Evolutionary conservation across 1,284 basidiomycete species (phyloP).

Genomic region (Fomes fomentarius): DNA sequence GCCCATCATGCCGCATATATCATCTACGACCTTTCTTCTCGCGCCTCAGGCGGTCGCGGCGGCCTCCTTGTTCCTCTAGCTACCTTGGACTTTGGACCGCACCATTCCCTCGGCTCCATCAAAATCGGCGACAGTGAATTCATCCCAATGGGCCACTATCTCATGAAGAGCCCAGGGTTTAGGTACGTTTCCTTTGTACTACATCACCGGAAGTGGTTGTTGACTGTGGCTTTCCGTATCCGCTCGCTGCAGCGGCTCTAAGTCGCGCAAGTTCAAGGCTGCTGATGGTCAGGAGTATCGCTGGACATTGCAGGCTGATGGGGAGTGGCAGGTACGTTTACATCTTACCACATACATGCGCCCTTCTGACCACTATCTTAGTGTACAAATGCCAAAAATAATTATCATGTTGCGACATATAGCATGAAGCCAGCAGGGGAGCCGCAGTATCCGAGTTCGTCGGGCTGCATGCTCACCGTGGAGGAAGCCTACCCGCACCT

Average conservation of each 20-base stretch:
- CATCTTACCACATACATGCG: background rate
- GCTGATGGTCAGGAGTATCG: conserved; percentile 61
- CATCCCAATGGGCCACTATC: conserved; percentile 55
- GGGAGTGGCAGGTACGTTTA: conserved; percentile 60
- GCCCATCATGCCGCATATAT: conserved; percentile 49
- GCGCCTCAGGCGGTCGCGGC: conserved; percentile 24
- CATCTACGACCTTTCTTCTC: conserved; percentile 46
- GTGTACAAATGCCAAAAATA: conserved; percentile 53
- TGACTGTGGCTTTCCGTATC: background rate
- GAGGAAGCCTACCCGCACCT: conserved; percentile 60
- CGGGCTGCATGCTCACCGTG: conserved; percentile 64
- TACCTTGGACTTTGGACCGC: conserved; percentile 52
- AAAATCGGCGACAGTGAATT: conserved; percentile 41
- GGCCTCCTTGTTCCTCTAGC: conserved; percentile 42
- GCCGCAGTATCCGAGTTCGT: conserved; percentile 54
- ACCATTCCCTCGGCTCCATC: conserved; percentile 54
- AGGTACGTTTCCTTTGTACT: conserved; percentile 36
- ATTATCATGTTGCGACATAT: conserved; percentile 60
- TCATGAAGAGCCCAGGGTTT: conserved; percentile 42
- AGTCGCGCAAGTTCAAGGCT: conserved; percentile 53
- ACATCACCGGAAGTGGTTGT: background rate
- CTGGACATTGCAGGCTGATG: conserved; percentile 52
- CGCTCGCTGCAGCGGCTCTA: conserved; percentile 35
- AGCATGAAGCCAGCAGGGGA: conserved; percentile 57
- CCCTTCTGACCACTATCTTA: conserved; percentile 29